Percentiles rank a stretch among this genome's conserved stretches.
phyloP scores from a whole-genome alignment of 176 grass and related monocot species.

The Ampelocalamus luodianensis region DNA sequence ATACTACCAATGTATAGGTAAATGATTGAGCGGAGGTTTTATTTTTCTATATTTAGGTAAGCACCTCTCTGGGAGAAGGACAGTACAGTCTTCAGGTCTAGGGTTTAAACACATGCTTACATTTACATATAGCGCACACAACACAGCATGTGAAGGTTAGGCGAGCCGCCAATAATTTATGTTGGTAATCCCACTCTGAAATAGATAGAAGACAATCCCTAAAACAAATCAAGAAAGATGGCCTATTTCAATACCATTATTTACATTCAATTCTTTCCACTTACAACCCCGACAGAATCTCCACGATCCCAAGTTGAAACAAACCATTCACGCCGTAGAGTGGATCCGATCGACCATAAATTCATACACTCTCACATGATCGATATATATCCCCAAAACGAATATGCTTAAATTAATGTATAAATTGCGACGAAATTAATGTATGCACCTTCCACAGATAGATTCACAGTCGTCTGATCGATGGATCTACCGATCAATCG shows the following conservation, averaged over 20 bases:
- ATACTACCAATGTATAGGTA: too few species aligned
- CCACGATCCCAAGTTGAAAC: constrained; percentile 13
- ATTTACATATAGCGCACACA: neutral
- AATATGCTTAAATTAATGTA: neutral
- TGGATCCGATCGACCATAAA: neutral
- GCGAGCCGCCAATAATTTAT: constrained; percentile 30
- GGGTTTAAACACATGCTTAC: constrained; percentile 42
- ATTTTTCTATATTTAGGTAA: constrained; percentile 25
- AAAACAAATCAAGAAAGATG: constrained; percentile 26
- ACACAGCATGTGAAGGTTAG: constrained; percentile 32
- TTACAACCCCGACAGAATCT: constrained; percentile 33
- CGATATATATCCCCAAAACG: neutral
- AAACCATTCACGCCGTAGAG: neutral
- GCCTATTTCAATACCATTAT: constrained; percentile 5
- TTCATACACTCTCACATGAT: constrained; percentile 19
- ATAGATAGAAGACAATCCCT: constrained; percentile 32
- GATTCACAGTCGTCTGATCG: too few species aligned
- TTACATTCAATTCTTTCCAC: neutral
- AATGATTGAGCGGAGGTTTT: too few species aligned
- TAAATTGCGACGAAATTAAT: neutral
- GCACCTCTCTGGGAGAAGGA: constrained; percentile 1
- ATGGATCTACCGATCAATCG: too few species aligned
- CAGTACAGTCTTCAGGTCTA: neutral
- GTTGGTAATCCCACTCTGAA: constrained; percentile 2
- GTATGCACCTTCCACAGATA: neutral